Evolutionary conservation across 768 basidiomycete species (phyloP), one percentile per base, ranked within the genome.

Genomic region (Suillus sp.): DNA sequence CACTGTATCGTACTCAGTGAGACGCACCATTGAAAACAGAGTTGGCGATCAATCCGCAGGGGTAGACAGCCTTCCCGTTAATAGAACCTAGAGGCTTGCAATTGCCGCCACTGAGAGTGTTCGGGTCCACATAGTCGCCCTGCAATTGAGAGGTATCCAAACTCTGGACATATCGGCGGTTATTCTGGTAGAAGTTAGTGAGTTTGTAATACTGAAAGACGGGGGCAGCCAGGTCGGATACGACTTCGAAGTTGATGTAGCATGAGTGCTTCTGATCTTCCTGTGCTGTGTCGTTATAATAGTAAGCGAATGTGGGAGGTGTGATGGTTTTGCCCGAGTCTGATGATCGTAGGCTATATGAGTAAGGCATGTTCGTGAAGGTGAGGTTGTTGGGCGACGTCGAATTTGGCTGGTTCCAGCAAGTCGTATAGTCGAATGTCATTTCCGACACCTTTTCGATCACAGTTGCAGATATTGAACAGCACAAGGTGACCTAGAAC

Each of bases 121-220:
- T 70, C 18, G 75, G 59, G 56, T 78, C 82, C 48, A 87, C 85
- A 58, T 74, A 75, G 38, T 89, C 79, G 51, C 97, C 97, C 73
- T 86, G 86, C 61, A 99, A 83, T 75, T 99, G 97, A 67, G 90
- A 81, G 14, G 89, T 82, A 72, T 95, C 86, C 48, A 93, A 78
- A 73, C 93, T 95, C 80, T 95, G 91, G 61, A 99, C 97, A 72
- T 99, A 99, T 72, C 97, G 87, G 38, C 97, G 89, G 74, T 99
- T 97, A 76, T 99, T 99, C 83, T 99, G 96, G 79, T 87, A 99
- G 79, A 96, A 96, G 79, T 95, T 95, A 55, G 92, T 94, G 73
- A 93, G 84, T 78, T 94, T 95, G 85, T 99, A 99, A 81, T 99
- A 99, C 67, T 98, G 81, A 70, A 99, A 86, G 14, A 99, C 91